Evolutionary conservation across 2,329 filamentous ascomycete species (phyloP), one percentile per base, ranked within the genome.

Genomic region (Cladorrhinum sp.): DNA sequence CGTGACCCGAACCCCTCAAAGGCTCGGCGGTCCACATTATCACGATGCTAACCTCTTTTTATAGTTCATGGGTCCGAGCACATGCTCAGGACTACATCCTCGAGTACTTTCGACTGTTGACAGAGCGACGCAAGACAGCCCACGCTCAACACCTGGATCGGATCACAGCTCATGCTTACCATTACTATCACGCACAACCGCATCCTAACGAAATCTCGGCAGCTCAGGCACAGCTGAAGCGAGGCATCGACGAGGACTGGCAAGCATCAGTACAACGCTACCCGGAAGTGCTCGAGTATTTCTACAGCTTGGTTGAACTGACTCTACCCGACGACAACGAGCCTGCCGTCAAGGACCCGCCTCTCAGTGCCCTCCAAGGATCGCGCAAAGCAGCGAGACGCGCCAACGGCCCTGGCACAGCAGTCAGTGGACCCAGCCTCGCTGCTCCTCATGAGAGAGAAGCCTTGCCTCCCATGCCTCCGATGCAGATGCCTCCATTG

Each of bases 231-330:
- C 80, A 82, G 53, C 79, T 91, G 62, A 91, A 91, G 74, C 82
- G 85, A 54, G 89, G 88, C 62, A 89, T 92, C 68, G 89, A 92
- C 68, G 86, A 90, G 63, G 90, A 92, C 75, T 93, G 90, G 90
- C 84, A 87, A 68, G 80, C 84, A 27, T 88, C 86, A 52, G 89
- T 92, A 41, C 84, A 91, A 68, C 82, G 86, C 58, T 93, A 93
- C 68, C 90, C 90, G 3, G 88, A 92, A 71, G 86, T 93, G n/a
- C 78, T 93, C 58, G 87, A 92, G 73, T 92, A 93, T 74, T 93
- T 89, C 71, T 93, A 88, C 74, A 80, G 84, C 61, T 77, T 92
- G 38, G 87, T 92, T 36, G 83, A 87, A 58, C 72, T 92, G 61
- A 82, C 79, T 22, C 74, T 91, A 3, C 89, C 90, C 0, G 75